Percentiles rank a stretch among this genome's conserved stretches.
These are phyloP conservation scores for Lolium multiflorum DNA, from an alignment of 176 grass and related monocot genomes.

Conservation along the genomic window DNA sequence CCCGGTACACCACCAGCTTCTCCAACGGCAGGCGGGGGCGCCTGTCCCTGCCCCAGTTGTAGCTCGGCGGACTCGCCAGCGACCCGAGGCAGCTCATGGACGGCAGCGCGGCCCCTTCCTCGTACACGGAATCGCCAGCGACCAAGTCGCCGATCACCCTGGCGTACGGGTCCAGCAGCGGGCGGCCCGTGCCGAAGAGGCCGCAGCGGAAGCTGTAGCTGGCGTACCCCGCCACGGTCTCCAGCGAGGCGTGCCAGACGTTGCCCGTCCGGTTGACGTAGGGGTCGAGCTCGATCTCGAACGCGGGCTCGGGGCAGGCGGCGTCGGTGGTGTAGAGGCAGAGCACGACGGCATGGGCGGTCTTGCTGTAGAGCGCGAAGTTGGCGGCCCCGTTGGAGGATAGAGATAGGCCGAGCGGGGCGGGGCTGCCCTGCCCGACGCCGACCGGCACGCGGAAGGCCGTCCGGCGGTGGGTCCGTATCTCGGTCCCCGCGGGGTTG, in stretches of 20 bases:
- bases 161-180: conserved; percentile 80
- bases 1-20: conserved; percentile 84
- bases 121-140: conserved; percentile 41
- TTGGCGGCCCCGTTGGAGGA: conserved; percentile 64
- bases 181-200: conserved; percentile 50
- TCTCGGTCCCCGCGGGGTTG: conserved; percentile 47
- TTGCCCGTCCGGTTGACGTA: conserved; percentile 74
- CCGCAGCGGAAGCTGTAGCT: conserved; percentile 82
- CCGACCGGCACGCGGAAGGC: conserved; percentile 79
- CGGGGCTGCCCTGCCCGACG: conserved; percentile 66
- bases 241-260: conserved; percentile 77
- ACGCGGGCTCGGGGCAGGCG: conserved; percentile 39
- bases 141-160: conserved; percentile 65
- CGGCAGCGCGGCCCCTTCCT: conserved; percentile 45
- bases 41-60: conserved; percentile 65
- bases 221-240: conserved; percentile 52
- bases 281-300: conserved; percentile 83
- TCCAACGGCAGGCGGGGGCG: conserved; percentile 69
- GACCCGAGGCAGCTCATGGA: conserved; percentile 60
- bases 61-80: conserved; percentile 44
- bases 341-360: conserved; percentile 60
- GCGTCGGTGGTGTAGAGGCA: conserved; percentile 56
- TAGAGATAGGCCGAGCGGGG: conserved; percentile 69
- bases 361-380: conserved; percentile 79
- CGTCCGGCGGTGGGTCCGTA: conserved; percentile 69